phyloP scores from a whole-genome alignment of 2,329 filamentous ascomycete species.

The Neophaeococcomyces aloes region DNA sequence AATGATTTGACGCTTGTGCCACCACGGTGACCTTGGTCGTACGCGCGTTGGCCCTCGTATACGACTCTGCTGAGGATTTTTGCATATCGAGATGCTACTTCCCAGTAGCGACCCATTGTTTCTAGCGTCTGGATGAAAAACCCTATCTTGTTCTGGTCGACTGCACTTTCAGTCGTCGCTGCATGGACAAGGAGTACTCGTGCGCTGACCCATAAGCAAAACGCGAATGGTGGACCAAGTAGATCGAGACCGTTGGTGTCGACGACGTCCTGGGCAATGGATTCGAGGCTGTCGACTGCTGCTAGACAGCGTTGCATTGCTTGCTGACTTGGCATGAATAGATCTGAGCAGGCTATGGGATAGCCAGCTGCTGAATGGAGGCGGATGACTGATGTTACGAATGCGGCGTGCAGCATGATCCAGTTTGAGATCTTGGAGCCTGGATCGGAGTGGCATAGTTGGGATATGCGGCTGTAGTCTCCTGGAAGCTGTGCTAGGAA shows the following conservation, averaged over 20 bases:
- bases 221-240: slow-evolving; percentile 81
- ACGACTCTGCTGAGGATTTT: slow-evolving; percentile 70
- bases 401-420: slow-evolving; percentile 86
- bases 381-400: slow-evolving; percentile 81
- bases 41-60: slow-evolving; percentile 62
- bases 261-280: slow-evolving; percentile 67
- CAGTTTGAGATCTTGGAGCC: slow-evolving; percentile 63
- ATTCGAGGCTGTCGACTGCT: slow-evolving; percentile 72
- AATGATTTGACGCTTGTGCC: slow-evolving; percentile 44
- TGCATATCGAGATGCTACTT: slow-evolving; percentile 73
- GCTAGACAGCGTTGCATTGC: slow-evolving; percentile 73
- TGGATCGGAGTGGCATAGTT: slow-evolving; percentile 57
- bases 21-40: slow-evolving; percentile 12
- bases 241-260: slow-evolving; percentile 64
- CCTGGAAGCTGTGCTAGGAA: slow-evolving; percentile 78
- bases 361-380: slow-evolving; percentile 88
- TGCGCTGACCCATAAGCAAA: slow-evolving; percentile 84
- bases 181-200: slow-evolving; percentile 80
- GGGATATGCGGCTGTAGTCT: slow-evolving; percentile 76
- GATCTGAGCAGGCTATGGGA: slow-evolving; percentile 74
- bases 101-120: slow-evolving; percentile 74
- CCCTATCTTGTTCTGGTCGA: slow-evolving; percentile 61
- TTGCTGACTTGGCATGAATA: slow-evolving; percentile 80
- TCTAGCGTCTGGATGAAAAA: slow-evolving; percentile 73
- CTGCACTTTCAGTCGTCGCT: slow-evolving; percentile 74